Evolutionary conservation across 139 green algal genomes (phyloP).

Genomic region (Eudorina sp.): DNA sequence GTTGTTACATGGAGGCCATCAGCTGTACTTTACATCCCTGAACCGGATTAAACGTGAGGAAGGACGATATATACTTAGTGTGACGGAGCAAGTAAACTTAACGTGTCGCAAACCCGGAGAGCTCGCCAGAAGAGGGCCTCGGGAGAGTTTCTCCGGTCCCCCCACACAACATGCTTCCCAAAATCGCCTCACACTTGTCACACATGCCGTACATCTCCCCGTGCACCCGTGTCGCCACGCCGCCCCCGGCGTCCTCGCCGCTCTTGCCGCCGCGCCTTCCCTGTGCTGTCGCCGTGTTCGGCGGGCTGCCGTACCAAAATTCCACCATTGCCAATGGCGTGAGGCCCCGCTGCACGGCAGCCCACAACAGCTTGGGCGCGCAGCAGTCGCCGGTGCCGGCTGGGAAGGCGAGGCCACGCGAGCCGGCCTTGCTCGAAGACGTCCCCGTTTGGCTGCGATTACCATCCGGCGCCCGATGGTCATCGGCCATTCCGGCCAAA

Average conservation of each 20-base stretch:
- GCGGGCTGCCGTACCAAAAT: slow-evolving; percentile 61
- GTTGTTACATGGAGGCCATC: too few species aligned
- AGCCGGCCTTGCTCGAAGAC: too few species aligned
- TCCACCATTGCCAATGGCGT: slow-evolving; percentile 54
- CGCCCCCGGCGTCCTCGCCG: not conserved
- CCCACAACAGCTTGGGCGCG: slow-evolving; percentile 66
- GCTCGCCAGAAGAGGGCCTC: too few species aligned
- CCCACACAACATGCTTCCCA: slow-evolving; percentile 63
- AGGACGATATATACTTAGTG: too few species aligned
- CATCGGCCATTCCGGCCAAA: too few species aligned
- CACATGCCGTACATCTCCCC: slow-evolving; percentile 54
- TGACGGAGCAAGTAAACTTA: too few species aligned
- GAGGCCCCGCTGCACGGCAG: slow-evolving; percentile 33
- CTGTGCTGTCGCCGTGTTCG: slow-evolving; percentile 55
- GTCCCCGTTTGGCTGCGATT: too few species aligned
- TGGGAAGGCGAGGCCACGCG: slow-evolving; percentile 42
- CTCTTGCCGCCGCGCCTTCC: not conserved
- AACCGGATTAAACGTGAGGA: too few species aligned
- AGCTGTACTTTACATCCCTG: too few species aligned
- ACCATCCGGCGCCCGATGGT: too few species aligned
- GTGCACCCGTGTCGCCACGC: slow-evolving; percentile 19
- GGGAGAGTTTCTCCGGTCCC: too few species aligned
- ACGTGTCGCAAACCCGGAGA: too few species aligned
- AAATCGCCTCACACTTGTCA: slow-evolving; percentile 56
- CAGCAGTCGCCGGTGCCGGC: slow-evolving; percentile 67